Evolutionary conservation across 2,329 filamentous ascomycete genomes (phyloP).

Genomic region (Fusarium guadeloupense): DNA sequence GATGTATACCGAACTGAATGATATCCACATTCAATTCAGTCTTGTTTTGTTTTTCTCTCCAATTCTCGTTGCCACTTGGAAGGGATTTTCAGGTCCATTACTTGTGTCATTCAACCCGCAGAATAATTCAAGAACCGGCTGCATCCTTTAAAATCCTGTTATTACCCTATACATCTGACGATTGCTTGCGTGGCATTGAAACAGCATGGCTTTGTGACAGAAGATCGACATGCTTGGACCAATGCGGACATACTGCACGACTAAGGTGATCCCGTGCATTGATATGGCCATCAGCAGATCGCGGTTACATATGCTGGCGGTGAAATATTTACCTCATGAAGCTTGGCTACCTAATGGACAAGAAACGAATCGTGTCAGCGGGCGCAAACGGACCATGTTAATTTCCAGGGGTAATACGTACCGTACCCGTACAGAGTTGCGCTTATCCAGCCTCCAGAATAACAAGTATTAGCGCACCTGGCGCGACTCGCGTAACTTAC

Average conservation of each 20-base stretch:
- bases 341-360: background rate
- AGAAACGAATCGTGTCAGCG: background rate
- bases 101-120: too few relatives aligned
- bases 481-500: too few relatives aligned
- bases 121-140: too few relatives aligned
- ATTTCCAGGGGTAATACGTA: slow-evolving; percentile 3
- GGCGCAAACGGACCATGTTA: background rate
- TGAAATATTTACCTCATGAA: background rate
- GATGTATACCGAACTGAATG: background rate
- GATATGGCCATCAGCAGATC: slow-evolving; percentile 2
- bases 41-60: background rate
- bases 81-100: too few relatives aligned
- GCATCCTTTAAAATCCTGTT: slow-evolving; percentile 14
- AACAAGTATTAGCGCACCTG: too few relatives aligned
- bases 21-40: background rate
- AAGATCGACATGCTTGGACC: slow-evolving; percentile 10
- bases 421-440: background rate
- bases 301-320: background rate
- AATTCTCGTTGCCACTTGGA: background rate
- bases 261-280: slow-evolving; percentile 6
- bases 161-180: background rate
- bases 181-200: background rate
- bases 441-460: too few relatives aligned
- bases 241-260: background rate
- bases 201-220: background rate